phyloP scores from a whole-genome alignment of 2,329 filamentous ascomycete species.

The Tolypocladium nubicola region DNA sequence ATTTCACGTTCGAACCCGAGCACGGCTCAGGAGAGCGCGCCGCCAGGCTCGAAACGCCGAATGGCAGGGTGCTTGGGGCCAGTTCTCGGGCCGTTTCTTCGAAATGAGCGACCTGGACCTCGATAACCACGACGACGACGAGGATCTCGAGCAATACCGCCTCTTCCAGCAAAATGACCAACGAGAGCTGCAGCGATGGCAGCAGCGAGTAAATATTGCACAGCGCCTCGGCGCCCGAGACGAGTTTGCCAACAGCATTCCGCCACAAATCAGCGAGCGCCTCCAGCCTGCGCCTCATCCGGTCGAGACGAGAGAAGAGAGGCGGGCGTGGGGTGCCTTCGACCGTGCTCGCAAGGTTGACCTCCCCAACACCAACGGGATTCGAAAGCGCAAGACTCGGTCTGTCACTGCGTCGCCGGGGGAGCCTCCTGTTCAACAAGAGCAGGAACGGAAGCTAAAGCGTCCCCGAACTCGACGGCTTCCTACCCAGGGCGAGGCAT shows the following conservation, averaged over 20 bases:
- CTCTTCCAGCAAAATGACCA: slow-evolving; percentile 43
- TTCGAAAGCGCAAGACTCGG: slow-evolving; percentile 62
- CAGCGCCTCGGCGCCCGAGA: slow-evolving; percentile 66
- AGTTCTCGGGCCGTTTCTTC: slow-evolving; percentile 49
- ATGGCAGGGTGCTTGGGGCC: slow-evolving; percentile 80
- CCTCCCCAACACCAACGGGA: slow-evolving; percentile 32
- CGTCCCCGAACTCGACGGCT: slow-evolving; percentile 70
- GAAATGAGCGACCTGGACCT: slow-evolving; percentile 39
- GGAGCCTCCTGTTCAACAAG: slow-evolving; percentile 44
- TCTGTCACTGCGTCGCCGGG: slow-evolving; percentile 63
- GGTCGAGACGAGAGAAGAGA: slow-evolving; percentile 60
- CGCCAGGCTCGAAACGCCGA: slow-evolving; percentile 62
- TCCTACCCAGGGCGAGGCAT: slow-evolving; percentile 34
- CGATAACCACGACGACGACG: slow-evolving; percentile 40
- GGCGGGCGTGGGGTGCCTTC: slow-evolving; percentile 80
- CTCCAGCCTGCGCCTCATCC: slow-evolving; percentile 47
- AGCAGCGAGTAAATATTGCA: slow-evolving; percentile 73
- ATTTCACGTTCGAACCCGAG: slow-evolving; percentile 40
- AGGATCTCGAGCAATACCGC: slow-evolving; percentile 52
- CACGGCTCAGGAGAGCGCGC: slow-evolving; percentile 43
- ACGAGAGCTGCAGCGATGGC: slow-evolving; percentile 63
- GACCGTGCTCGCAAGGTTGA: slow-evolving; percentile 71
- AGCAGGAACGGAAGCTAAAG: slow-evolving; percentile 77
- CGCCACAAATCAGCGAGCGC: slow-evolving; percentile 48
- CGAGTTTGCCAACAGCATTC: slow-evolving; percentile 55